Evolutionary conservation across 2,329 filamentous ascomycete genomes (phyloP).

Genomic region (Colletotrichum cereale): DNA sequence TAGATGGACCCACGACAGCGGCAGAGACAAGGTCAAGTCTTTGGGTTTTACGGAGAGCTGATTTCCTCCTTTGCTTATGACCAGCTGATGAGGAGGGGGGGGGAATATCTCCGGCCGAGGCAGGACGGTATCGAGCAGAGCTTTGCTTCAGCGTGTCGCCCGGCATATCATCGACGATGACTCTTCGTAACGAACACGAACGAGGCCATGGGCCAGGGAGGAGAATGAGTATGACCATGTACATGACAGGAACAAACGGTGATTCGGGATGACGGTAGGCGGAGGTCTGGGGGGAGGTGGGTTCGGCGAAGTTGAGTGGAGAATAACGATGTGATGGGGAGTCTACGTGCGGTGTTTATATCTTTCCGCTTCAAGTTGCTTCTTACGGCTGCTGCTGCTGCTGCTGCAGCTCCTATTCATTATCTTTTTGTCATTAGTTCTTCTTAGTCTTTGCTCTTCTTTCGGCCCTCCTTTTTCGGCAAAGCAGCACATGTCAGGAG

Average conservation of each 20-base stretch:
- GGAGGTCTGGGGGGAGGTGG: background rate
- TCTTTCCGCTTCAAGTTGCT: background rate
- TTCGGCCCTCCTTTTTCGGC: background rate
- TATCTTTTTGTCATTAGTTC: too few species aligned
- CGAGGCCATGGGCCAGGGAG: background rate
- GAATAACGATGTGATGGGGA: conserved; percentile 5
- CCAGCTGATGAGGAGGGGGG: background rate
- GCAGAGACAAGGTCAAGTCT: background rate
- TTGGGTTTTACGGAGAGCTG: background rate
- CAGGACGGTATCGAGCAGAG: background rate
- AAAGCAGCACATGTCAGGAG: conserved; percentile 7
- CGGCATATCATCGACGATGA: background rate
- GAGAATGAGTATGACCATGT: conserved; percentile 5
- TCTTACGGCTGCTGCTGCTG: background rate
- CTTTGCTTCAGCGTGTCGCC: background rate
- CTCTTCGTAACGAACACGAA: background rate
- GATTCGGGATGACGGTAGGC: background rate
- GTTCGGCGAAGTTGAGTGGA: too few species aligned
- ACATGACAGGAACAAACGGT: background rate
- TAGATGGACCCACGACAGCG: background rate
- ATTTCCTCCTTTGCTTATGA: background rate
- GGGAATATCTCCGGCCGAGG: background rate
- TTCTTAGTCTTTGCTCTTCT: background rate
- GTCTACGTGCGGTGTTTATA: background rate
- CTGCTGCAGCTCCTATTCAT: background rate